A percentile compares a stretch with the other conserved stretches of the same genome.
Conservation (phyloP, 306 rosid genomes). For the Prinsepia uniflora region DNA sequence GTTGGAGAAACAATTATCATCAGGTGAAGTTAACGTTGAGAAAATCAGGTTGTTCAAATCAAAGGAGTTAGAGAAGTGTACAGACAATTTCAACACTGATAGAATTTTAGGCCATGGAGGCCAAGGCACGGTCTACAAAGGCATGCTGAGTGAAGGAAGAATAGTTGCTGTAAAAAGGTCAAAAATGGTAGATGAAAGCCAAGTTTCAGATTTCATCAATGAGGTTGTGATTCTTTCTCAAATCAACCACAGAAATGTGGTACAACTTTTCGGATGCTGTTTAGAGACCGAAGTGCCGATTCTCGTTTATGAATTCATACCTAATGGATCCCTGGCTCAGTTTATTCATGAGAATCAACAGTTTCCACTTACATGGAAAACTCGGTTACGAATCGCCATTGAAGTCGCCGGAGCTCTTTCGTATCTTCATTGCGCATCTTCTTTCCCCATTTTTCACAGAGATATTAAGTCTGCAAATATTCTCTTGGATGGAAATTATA, state of each 20-base stretch:
- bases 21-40: slow-evolving; percentile 14
- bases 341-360: slow-evolving; percentile 14
- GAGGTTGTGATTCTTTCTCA: slow-evolving; percentile 23
- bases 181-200: not conserved
- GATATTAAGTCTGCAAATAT: slow-evolving; percentile 28
- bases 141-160: slow-evolving; percentile 16
- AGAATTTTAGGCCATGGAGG: slow-evolving; percentile 28
- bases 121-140: slow-evolving; percentile 26
- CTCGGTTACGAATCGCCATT: slow-evolving; percentile 13
- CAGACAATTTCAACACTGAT: slow-evolving; percentile 11
- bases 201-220: not conserved
- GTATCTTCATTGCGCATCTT: slow-evolving; percentile 16
- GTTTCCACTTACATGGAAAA: slow-evolving; percentile 25
- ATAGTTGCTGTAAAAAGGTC: slow-evolving; percentile 22
- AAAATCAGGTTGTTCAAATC: slow-evolving; percentile 19
- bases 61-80: slow-evolving; percentile 22
- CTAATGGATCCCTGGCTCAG: slow-evolving; percentile 18
- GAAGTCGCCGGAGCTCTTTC: slow-evolving; percentile 24
- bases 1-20: not conserved
- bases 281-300: slow-evolving; percentile 29
- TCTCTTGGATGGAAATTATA: slow-evolving; percentile 22
- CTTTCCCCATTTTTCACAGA: slow-evolving; percentile 21
- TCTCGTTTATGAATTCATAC: slow-evolving; percentile 25
- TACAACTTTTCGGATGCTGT: slow-evolving; percentile 12
- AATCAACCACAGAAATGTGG: slow-evolving; percentile 20